Evolutionary conservation across 805 yeast species (phyloP), one percentile per base, ranked within the genome.

Genomic region (Ogataea angusta): DNA sequence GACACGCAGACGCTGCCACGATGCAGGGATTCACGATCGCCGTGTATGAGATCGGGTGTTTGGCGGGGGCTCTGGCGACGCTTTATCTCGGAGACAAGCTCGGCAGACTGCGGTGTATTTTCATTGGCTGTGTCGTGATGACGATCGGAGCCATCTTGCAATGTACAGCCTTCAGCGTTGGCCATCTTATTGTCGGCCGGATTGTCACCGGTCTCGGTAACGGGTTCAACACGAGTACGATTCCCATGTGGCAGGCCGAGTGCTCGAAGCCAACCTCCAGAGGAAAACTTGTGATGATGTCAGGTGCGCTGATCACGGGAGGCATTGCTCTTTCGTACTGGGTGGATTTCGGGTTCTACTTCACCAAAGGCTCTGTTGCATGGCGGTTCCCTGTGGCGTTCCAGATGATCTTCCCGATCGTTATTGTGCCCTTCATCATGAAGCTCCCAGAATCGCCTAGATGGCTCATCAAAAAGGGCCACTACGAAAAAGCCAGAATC

Each of bases 11-110:
- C 42, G 56, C 63, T 25, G 63, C 33, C 5, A 63, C 73, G 10
- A 54, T 70, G 41, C 76, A 72, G 52, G 78, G 78, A 47, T 71
- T 73, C 14, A 69, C 71, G 14, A 67, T 74, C 25, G 62, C 77
- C 5, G 67, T 73, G 54, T 73, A 72, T 54, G 78, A 73, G 51
- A 54, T 72, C 40, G 78, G 76, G 23, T 71, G 76, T 54, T 62
- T 71, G 10, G 21, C 35, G 9, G 76, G 76, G 39, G 73, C 75
- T 1, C 51, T 72, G 30, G 56, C 67, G 19, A 69, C 69, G 7
- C 59, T 70, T 38, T 62, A 61, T 42, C 46, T 62, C n/a, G 73
- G 72, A 49, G 75, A 70, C 43, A 54, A 35, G 25, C 49, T 53
- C 22, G 76, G 76, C 24, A 63, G 76, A 60, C 56, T 64, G 45